phyloP scores from a whole-genome alignment of 163 green algal species.

The Coccomyxa subellipsoidea region DNA sequence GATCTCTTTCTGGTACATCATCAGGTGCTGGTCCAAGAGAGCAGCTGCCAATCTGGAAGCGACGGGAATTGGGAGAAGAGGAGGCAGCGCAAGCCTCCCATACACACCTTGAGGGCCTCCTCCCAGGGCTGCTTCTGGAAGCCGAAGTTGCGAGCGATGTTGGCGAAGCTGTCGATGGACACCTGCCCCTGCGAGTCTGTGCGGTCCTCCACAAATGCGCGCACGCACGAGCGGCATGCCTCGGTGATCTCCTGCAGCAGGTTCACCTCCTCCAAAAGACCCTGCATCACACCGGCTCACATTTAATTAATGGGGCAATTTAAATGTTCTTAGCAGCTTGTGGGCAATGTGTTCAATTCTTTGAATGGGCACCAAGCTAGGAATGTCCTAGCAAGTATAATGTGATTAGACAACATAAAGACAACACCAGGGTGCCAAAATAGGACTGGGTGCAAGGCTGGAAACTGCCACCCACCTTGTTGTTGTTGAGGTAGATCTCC shows the following conservation, averaged over 20 bases:
- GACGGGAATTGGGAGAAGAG: too few species aligned
- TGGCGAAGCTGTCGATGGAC: slow-evolving; percentile 56
- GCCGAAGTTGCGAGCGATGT: slow-evolving; percentile 57
- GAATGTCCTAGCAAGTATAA: too few species aligned
- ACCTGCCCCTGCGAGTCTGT: slow-evolving; percentile 74
- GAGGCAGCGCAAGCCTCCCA: too few species aligned
- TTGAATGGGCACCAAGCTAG: too few species aligned
- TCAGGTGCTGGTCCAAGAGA: neutral
- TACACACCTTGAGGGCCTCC: slow-evolving; percentile 29
- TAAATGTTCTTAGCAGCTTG: too few species aligned
- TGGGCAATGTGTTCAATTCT: too few species aligned
- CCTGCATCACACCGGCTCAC: slow-evolving; percentile 42
- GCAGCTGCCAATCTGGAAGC: too few species aligned
- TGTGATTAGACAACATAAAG: too few species aligned
- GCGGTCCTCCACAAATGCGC: slow-evolving; percentile 83
- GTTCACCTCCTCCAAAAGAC: slow-evolving; percentile 86
- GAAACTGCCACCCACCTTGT: slow-evolving; percentile 52
- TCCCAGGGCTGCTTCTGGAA: slow-evolving; percentile 70
- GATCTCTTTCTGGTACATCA: neutral
- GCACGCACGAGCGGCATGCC: slow-evolving; percentile 66
- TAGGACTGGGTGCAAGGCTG: too few species aligned
- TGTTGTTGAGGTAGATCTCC: slow-evolving; percentile 78
- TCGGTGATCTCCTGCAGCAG: slow-evolving; percentile 91
- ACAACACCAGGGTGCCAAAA: too few species aligned
- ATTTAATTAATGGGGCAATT: too few species aligned